Conservation (phyloP, 2,329 filamentous ascomycete genomes). For the Tolypocladium pustulatum region DNA sequence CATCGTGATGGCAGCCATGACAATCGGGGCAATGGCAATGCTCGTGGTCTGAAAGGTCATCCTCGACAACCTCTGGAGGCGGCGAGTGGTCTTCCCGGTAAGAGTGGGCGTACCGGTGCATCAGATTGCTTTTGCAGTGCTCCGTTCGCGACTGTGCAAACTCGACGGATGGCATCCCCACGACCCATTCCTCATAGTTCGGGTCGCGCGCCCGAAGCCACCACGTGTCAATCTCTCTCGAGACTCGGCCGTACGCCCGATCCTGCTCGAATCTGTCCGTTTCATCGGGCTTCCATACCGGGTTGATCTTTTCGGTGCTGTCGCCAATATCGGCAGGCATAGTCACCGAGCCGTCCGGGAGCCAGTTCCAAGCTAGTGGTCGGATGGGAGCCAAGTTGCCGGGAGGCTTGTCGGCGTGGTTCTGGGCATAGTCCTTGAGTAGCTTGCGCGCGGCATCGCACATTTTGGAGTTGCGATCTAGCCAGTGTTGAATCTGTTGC, state of each 20-base stretch:
- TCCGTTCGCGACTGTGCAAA: slow-evolving; percentile 46
- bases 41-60: slow-evolving; percentile 26
- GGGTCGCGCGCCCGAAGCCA: slow-evolving; percentile 51
- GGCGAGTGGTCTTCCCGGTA: slow-evolving; percentile 31
- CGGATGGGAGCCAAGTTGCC: slow-evolving; percentile 39
- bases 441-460: slow-evolving; percentile 44
- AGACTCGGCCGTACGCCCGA: slow-evolving; percentile 47
- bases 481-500: slow-evolving; percentile 51
- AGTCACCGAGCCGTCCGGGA: slow-evolving; percentile 27
- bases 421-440: slow-evolving; percentile 43
- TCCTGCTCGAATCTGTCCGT: slow-evolving; percentile 50
- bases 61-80: slow-evolving; percentile 23
- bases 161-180: slow-evolving; percentile 49
- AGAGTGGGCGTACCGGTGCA: slow-evolving; percentile 41
- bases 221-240: slow-evolving; percentile 55
- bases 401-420: slow-evolving; percentile 35
- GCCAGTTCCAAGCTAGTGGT: slow-evolving; percentile 46
- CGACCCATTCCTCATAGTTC: slow-evolving; percentile 48
- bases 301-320: slow-evolving; percentile 32
- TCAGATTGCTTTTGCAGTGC: slow-evolving; percentile 48
- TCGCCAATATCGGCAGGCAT: slow-evolving; percentile 20
- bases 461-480: slow-evolving; percentile 49
- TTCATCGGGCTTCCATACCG: slow-evolving; percentile 40
- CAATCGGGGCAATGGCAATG: slow-evolving; percentile 23
- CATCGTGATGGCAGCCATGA: slow-evolving; percentile 13